Evolutionary conservation across 2,329 filamentous ascomycete genomes (phyloP).

Genomic region (Tolypocladium sp.): DNA sequence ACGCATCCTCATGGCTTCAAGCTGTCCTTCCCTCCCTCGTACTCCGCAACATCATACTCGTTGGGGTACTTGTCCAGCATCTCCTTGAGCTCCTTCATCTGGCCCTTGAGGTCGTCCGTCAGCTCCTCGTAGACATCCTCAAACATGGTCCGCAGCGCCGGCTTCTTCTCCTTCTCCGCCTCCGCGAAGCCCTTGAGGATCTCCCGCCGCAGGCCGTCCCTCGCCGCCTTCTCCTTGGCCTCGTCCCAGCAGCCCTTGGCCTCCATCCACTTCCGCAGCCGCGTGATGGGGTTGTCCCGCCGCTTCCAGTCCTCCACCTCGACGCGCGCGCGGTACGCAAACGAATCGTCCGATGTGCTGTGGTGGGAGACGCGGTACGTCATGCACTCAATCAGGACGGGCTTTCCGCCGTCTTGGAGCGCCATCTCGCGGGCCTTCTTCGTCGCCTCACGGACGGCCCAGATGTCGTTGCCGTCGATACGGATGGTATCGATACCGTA

Average conservation of each 20-base stretch:
- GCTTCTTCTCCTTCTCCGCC: slow-evolving; percentile 75
- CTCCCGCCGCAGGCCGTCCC: slow-evolving; percentile 59
- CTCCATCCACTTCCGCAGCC: slow-evolving; percentile 87
- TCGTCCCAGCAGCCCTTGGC: slow-evolving; percentile 77
- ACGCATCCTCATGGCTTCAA: slow-evolving; percentile 30
- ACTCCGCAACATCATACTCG: slow-evolving; percentile 78
- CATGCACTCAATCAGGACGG: slow-evolving; percentile 89
- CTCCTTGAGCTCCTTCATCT: slow-evolving; percentile 64
- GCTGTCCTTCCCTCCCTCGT: slow-evolving; percentile 63
- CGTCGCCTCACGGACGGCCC: slow-evolving; percentile 76
- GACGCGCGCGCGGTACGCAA: slow-evolving; percentile 85
- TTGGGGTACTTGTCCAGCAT: slow-evolving; percentile 78
- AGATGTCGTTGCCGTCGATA: slow-evolving; percentile 91
- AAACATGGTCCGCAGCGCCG: slow-evolving; percentile 64
- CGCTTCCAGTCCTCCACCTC: slow-evolving; percentile 96
- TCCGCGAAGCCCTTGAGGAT: slow-evolving; percentile 76
- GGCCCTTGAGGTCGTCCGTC: slow-evolving; percentile 66
- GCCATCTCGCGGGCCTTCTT: slow-evolving; percentile 69
- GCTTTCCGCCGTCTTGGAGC: slow-evolving; percentile 68
- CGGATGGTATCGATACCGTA: slow-evolving; percentile 93
- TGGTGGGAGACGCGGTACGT: slow-evolving; percentile 97
- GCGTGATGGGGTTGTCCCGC: slow-evolving; percentile 78
- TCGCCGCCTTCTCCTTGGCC: slow-evolving; percentile 63
- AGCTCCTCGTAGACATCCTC: slow-evolving; percentile 83
- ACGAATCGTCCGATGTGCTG: slow-evolving; percentile 93